Conservation (phyloP, 441 rosid species). For the Metrosideros polymorpha region DNA sequence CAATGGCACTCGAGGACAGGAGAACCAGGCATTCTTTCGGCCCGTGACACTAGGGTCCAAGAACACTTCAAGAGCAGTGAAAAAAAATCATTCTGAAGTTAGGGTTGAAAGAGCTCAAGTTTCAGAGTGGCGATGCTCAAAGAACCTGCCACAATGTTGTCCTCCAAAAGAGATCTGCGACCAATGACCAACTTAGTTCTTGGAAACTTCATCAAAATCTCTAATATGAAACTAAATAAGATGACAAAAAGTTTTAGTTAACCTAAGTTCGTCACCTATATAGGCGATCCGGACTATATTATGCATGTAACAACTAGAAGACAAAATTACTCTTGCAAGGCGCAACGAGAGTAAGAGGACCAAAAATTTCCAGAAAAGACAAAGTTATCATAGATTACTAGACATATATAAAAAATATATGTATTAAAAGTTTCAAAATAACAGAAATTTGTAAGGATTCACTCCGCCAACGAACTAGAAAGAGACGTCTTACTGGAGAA, state of each 20-base stretch:
- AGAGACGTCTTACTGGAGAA: neutral
- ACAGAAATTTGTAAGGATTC: neutral
- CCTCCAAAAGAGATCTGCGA: neutral
- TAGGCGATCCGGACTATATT: neutral
- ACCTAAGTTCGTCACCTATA: neutral
- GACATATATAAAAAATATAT: neutral
- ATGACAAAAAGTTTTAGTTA: too few species aligned
- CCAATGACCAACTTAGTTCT: neutral
- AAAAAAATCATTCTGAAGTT: too few species aligned
- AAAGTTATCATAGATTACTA: neutral
- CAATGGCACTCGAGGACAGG: too few species aligned
- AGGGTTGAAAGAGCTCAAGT: too few species aligned
- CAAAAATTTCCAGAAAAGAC: too few species aligned
- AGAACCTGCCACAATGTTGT: too few species aligned
- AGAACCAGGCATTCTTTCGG: too few species aligned
- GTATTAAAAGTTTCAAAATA: neutral
- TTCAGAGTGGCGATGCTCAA: too few species aligned
- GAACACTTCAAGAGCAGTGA: too few species aligned
- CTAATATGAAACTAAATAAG: too few species aligned
- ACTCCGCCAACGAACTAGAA: neutral
- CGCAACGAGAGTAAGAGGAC: neutral
- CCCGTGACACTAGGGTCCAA: too few species aligned
- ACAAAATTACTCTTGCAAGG: neutral
- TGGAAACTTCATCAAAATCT: too few species aligned
- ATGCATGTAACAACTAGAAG: neutral